phyloP scores from a whole-genome alignment of 2,329 filamentous ascomycete species.

The Neospermospora avenae region DNA sequence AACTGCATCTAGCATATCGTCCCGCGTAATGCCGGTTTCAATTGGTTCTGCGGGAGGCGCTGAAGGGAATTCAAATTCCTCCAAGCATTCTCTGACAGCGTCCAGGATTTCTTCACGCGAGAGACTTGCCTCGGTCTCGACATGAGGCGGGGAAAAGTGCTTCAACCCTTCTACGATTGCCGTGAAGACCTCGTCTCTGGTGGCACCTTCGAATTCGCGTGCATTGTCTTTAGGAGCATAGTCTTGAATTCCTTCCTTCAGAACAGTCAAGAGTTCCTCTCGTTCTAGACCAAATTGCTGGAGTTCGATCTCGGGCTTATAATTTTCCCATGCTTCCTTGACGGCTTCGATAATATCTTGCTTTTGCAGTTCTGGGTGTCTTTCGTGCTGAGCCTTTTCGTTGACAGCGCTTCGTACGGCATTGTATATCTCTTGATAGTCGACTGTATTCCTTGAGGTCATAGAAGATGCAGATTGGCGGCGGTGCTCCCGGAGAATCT shows the following conservation, averaged over 20 bases:
- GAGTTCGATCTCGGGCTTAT: slow-evolving; percentile 89
- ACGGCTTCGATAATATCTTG: slow-evolving; percentile 87
- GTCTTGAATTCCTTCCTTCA: slow-evolving; percentile 80
- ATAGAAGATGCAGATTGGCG: slow-evolving; percentile 64
- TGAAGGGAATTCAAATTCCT: slow-evolving; percentile 75
- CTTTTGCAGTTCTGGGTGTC: slow-evolving; percentile 56
- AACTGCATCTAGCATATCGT: slow-evolving; percentile 63
- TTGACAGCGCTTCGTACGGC: slow-evolving; percentile 72
- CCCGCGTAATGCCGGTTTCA: slow-evolving; percentile 52
- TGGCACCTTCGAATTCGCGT: slow-evolving; percentile 53
- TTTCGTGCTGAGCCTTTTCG: slow-evolving; percentile 47
- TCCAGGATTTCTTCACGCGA: slow-evolving; percentile 81
- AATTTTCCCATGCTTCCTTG: slow-evolving; percentile 87
- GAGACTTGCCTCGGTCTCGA: slow-evolving; percentile 65
- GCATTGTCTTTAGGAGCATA: slow-evolving; percentile 51
- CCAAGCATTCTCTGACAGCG: slow-evolving; percentile 80
- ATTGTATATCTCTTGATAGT: slow-evolving; percentile 83
- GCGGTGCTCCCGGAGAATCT: slow-evolving; percentile 72
- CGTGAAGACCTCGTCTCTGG: slow-evolving; percentile 78
- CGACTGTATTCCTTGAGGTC: slow-evolving; percentile 61
- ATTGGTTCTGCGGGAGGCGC: slow-evolving; percentile 55
- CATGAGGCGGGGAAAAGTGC: slow-evolving; percentile 70
- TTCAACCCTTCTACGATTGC: slow-evolving; percentile 84
- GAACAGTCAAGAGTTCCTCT: slow-evolving; percentile 82
- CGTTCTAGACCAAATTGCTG: slow-evolving; percentile 87